Evolutionary conservation across 371 early-diverging fungal species (phyloP), one percentile per base, ranked within the genome.

Genomic region (Actinomortierella ambigua): DNA sequence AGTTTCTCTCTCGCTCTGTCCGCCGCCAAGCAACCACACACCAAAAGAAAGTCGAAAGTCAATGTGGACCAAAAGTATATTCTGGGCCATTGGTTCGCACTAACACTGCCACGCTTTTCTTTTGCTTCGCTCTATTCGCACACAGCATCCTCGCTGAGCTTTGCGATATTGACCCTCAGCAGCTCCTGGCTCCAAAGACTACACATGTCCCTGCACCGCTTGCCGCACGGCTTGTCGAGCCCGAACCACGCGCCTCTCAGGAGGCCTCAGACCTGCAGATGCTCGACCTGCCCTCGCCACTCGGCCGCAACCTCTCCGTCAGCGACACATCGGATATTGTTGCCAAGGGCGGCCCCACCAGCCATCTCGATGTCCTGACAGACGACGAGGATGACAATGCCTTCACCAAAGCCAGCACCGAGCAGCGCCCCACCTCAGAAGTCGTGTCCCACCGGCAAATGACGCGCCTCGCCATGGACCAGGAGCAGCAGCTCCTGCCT

Each of bases 111-210:
- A 18, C 24, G 48, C 22, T 2, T 24, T 48, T 8, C 8, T 48
- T 48, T 48, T 18, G 44, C 44, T 44, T 20, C 13, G 44, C 44
- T 5, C 44, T 44, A 4, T 24, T 20, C 18, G 9, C 13, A 18
- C 11, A 28, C 42, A 69, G 69, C 46, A 64, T 71, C 50, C 26
- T 71, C 43, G 8, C 55, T 2, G 71, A 71, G 52, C 54, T 70
- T 27, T 59, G 61, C 47, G 61, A 65, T 34, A 51, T 62, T 44
- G 66, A 71, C 46, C 49, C 62, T 29, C 56, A 68, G 52, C 22
- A 20, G 2, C 22, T 48, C 22, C 11, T 22, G 22, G 22, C 48
- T 34, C 11, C 48, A 17, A 8, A 8, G 56, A 34, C 28, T 22
- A 53, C 27, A 14, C 49, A n/a, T 3, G 43, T 18, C 17, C 43